Conservation (phyloP, 2,329 filamentous ascomycete species). For the Hypomyces perniciosus region DNA sequence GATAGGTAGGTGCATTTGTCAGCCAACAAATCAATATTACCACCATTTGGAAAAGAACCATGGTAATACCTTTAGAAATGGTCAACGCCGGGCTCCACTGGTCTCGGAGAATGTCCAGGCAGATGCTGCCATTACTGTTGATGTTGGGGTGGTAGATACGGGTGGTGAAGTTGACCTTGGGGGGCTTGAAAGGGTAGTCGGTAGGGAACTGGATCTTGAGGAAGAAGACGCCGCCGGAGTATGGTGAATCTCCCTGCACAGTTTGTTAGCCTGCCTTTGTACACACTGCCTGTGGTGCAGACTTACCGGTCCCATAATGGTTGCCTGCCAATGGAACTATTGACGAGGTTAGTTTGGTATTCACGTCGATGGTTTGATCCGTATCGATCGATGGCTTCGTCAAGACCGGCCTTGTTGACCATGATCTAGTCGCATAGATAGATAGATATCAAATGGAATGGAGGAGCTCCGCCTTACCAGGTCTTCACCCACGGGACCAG, state of each 20-base stretch:
- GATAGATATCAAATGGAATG: constrained; percentile 2
- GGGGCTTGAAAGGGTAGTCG: constrained; percentile 99
- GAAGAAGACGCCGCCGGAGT: constrained; percentile 98
- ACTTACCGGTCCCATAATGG: constrained; percentile 98
- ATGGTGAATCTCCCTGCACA: constrained; percentile 84
- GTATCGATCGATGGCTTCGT: too few relatives aligned
- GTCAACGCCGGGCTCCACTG: constrained; percentile 99
- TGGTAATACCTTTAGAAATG: constrained; percentile 80
- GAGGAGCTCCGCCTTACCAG: constrained; percentile 62
- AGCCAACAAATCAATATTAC: neutral
- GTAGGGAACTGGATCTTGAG: constrained; percentile 98
- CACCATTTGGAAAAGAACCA: too few relatives aligned
- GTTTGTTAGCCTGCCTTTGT: constrained; percentile 23
- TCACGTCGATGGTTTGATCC: neutral
- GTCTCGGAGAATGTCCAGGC: constrained; percentile 94
- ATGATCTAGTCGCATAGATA: neutral
- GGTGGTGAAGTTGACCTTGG: constrained; percentile 99
- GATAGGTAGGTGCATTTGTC: constrained; percentile 5
- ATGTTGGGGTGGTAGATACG: constrained; percentile 99
- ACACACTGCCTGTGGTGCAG: constrained; percentile 7
- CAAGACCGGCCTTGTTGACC: too few relatives aligned
- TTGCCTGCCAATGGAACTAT: constrained; percentile 99
- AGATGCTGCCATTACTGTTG: constrained; percentile 99
- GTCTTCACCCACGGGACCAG: constrained; percentile 94
- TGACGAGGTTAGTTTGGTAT: constrained; percentile 19